Evolutionary conservation across 805 yeast species (phyloP).

Genomic region (Yarrowia sp.): DNA sequence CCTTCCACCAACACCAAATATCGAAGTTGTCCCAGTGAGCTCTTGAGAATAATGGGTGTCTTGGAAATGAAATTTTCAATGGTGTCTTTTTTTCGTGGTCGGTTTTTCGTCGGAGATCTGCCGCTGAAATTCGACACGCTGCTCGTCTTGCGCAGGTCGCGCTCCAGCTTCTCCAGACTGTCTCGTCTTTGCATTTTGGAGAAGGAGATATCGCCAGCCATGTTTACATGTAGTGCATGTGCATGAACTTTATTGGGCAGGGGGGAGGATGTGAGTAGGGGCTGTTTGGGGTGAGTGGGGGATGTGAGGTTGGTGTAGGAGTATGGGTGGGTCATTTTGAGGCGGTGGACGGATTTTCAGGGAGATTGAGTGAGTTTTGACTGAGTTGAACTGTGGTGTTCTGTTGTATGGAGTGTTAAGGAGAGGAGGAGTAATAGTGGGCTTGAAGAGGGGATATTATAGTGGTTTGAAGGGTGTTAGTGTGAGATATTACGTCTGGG

Average conservation of each 20-base stretch:
- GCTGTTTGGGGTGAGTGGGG: neutral
- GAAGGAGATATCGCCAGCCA: neutral
- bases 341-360: neutral
- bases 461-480: too few relatives aligned
- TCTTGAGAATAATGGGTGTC: conserved; percentile 45
- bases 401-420: too few relatives aligned
- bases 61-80: conserved; percentile 48
- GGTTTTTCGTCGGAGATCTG: neutral
- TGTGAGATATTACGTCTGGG: too few relatives aligned
- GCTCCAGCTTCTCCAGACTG: conserved; percentile 12
- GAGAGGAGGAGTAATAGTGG: too few relatives aligned
- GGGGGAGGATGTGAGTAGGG: neutral
- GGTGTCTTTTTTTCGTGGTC: conserved; percentile 48
- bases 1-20: conserved; percentile 54
- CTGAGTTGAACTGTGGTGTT: too few relatives aligned
- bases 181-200: conserved; percentile 3
- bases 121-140: neutral
- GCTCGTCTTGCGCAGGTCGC: conserved; percentile 13
- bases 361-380: too few relatives aligned
- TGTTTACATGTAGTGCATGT: conserved; percentile 9
- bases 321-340: neutral
- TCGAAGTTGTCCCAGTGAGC: conserved; percentile 54
- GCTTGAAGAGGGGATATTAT: too few relatives aligned
- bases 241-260: neutral
- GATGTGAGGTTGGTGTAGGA: neutral